These are phyloP conservation scores for Aspergillus aculeatus DNA, from an alignment of 2,329 filamentous ascomycete genomes.

Conservation along the genomic window DNA sequence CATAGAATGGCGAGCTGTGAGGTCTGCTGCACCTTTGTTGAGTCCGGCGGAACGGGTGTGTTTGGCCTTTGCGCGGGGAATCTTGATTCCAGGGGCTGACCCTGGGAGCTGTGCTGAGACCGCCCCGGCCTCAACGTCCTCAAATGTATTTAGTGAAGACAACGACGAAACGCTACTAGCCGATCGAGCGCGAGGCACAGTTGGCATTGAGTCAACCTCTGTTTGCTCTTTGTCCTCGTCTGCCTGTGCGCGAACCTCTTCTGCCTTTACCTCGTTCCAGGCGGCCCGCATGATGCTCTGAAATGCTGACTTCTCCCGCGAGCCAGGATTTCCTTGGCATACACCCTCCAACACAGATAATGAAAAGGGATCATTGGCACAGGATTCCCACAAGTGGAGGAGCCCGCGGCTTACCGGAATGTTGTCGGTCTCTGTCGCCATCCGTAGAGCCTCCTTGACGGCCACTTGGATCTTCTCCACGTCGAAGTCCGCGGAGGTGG, in stretches of 20 bases:
- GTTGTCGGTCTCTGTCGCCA: constrained; percentile 31
- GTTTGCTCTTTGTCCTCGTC: background rate
- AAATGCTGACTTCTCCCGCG: constrained; percentile 29
- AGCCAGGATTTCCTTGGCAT: constrained; percentile 27
- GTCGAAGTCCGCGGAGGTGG: constrained; percentile 26
- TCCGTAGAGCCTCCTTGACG: constrained; percentile 27
- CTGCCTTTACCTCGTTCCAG: constrained; percentile 22
- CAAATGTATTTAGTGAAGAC: constrained; percentile 41
- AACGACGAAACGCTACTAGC: constrained; percentile 37
- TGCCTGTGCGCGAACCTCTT: constrained; percentile 10
- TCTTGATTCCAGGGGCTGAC: constrained; percentile 17
- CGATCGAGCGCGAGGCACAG: constrained; percentile 23
- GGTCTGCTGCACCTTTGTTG: constrained; percentile 22
- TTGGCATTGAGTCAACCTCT: constrained; percentile 7
- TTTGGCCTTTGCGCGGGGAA: constrained; percentile 20
- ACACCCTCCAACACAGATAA: constrained; percentile 32
- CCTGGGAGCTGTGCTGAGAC: constrained; percentile 12
- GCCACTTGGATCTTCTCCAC: constrained; percentile 29
- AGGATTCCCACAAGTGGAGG: constrained; percentile 28
- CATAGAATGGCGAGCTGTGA: constrained; percentile 14
- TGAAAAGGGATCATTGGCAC: constrained; percentile 31
- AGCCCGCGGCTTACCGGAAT: constrained; percentile 30
- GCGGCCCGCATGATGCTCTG: constrained; percentile 32
- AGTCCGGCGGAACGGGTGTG: constrained; percentile 29
- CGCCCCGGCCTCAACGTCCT: constrained; percentile 30